Conservation (phyloP, 257 asterid species). For the Primulina huaijiensis region DNA sequence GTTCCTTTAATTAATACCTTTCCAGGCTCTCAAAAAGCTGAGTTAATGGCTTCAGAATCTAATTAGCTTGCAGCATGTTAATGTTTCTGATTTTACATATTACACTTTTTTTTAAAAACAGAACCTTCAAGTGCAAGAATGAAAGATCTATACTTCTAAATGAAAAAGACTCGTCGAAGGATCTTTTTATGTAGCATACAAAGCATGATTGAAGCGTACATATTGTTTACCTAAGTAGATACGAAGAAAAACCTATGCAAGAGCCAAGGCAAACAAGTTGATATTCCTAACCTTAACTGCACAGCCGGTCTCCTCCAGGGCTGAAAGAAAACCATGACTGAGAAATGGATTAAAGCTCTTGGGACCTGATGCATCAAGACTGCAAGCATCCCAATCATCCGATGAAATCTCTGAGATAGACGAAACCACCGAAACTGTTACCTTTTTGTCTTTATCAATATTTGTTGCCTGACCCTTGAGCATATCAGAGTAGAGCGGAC, state of each 20-base stretch:
- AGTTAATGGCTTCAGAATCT: background rate
- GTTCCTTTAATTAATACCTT: background rate
- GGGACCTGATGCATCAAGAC: constrained; percentile 61
- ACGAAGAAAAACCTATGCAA: background rate
- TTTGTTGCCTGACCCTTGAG: constrained; percentile 48
- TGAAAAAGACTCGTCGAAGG: background rate
- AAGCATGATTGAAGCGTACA: background rate
- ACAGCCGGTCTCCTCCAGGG: constrained; percentile 86
- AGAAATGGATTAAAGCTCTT: constrained; percentile 78
- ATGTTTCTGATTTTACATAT: constrained; percentile 10
- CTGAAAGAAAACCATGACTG: constrained; percentile 76
- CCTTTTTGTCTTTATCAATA: constrained; percentile 34
- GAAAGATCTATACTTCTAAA: constrained; percentile 1
- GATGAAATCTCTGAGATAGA: constrained; percentile 73
- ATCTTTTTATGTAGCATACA: background rate
- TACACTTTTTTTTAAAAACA: background rate
- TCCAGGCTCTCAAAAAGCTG: background rate
- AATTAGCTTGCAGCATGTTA: background rate
- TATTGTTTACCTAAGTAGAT: background rate
- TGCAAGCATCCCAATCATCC: constrained; percentile 86
- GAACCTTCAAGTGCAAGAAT: background rate
- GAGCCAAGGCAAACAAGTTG: constrained; percentile 27
- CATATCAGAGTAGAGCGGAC: constrained; percentile 15
- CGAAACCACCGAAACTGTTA: constrained; percentile 77
- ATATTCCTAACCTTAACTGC: constrained; percentile 69